Evolutionary conservation across 768 basidiomycete species (phyloP), one percentile per base, ranked within the genome.

Genomic region (Leucosporidium creatinivorum): DNA sequence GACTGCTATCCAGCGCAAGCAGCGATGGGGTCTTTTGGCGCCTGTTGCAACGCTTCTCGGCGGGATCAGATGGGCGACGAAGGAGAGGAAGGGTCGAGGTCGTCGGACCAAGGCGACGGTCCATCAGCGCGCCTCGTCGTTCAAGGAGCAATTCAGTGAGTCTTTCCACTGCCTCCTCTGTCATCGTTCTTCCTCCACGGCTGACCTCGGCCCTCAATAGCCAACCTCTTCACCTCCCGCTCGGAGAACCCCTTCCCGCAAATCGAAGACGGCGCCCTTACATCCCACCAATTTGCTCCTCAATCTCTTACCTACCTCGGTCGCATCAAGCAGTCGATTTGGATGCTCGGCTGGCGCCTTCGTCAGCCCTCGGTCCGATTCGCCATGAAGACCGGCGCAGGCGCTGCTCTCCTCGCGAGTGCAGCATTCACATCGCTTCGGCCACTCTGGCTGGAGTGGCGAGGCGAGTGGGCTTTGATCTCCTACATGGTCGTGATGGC

Each of bases 381-480:
- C 77, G 88, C 91, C 0, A 81, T 94, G 79, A 94, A 94, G 78
- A 87, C 68, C 0, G 75, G 75, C 6, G 65, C 63, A 80, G 89
- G 88, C 1, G 86, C 86, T 52, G 88, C 89, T 0, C 78, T 96
- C 30, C 81, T 98, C 5, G 87, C 93, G 0, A 83, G 88, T 0
- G 93, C 93, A 3, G 93, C 93, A 0, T 97, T 94, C 78, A 86
- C 52, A 89, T 62, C 69, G 78, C 93, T 89, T 1, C 81, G 93
- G 30, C 87, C 86, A 7, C 78, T 85, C 5, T 97, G 96, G 75
- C 81, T 89, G 52, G 83, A 86, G 57, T 92, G 88, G 73, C 84
- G 86, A 73, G 93, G 93, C 47, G 92, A 97, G 79, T 99, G 94
- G 94, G 92, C 92, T 1, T 80, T 99, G 75, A 89, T 98, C 62